Conservation (phyloP, 164 flowering plant genomes). For the Cinnamomum chago region DNA sequence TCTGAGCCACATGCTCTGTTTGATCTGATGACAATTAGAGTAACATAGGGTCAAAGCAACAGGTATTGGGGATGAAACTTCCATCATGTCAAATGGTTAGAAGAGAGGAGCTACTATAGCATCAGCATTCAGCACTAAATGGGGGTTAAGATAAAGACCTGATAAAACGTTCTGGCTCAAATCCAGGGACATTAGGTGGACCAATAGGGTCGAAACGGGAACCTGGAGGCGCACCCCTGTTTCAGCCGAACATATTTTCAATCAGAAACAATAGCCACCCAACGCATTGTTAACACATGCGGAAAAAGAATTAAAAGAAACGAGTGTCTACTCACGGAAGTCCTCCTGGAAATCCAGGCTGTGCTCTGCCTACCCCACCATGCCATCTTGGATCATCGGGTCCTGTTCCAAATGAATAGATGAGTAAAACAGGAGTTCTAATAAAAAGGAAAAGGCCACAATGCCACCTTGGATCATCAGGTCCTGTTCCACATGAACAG, state of each 20-base stretch:
- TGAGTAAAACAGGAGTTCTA: neutral
- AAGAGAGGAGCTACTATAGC: too few species aligned
- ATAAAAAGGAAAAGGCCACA: constrained; percentile 12
- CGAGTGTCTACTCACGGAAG: constrained; percentile 35
- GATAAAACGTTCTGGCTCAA: constrained; percentile 60
- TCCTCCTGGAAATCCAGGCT: constrained; percentile 39
- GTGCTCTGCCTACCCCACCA: constrained; percentile 25
- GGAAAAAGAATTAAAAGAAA: constrained; percentile 2
- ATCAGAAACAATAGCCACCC: constrained; percentile 1
- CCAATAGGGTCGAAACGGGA: constrained; percentile 88
- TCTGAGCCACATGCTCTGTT: too few species aligned
- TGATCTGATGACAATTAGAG: too few species aligned
- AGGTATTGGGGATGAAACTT: too few species aligned
- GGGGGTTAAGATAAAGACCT: constrained; percentile 30
- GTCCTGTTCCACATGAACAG: constrained; percentile 40
- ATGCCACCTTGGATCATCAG: constrained; percentile 63
- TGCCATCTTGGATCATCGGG: constrained; percentile 70
- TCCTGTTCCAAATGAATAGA: constrained; percentile 34
- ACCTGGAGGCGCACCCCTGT: constrained; percentile 77
- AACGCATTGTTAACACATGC: neutral
- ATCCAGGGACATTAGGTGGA: constrained; percentile 83
- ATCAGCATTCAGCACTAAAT: too few species aligned
- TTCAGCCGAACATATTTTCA: constrained; percentile 7
- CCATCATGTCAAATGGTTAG: too few species aligned
- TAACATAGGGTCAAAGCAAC: too few species aligned